phyloP scores from a whole-genome alignment of 2,329 filamentous ascomycete species.

The Epichloe brachyelytri region DNA sequence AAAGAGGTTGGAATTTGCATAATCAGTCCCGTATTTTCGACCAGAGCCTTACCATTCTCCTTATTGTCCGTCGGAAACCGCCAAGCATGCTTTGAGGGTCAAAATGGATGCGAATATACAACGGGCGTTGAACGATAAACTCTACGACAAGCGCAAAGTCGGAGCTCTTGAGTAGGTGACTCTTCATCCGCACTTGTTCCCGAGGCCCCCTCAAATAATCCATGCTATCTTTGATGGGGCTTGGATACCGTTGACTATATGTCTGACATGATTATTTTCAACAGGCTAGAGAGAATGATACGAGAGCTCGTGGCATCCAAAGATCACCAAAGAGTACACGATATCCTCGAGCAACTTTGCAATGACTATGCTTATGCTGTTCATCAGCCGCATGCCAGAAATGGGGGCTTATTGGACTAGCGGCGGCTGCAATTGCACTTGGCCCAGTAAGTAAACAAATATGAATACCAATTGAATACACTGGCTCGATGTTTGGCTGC shows the following conservation, averaged over 20 bases:
- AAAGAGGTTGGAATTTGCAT: neutral
- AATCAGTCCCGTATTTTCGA: neutral
- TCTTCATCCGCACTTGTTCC: neutral
- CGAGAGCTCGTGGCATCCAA: constrained; percentile 66
- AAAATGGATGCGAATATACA: constrained; percentile 81
- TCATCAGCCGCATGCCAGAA: constrained; percentile 89
- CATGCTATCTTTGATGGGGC: neutral
- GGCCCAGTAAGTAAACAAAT: constrained; percentile 55
- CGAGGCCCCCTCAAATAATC: constrained; percentile 1
- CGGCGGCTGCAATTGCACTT: constrained; percentile 88
- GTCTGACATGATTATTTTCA: constrained; percentile 8
- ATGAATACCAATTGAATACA: neutral
- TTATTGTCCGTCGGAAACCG: neutral
- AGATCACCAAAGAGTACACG: constrained; percentile 69
- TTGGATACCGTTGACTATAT: neutral
- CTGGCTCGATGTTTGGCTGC: neutral
- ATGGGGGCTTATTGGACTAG: constrained; percentile 93
- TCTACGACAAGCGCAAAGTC: constrained; percentile 95
- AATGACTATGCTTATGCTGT: constrained; percentile 97
- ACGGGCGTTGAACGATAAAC: constrained; percentile 88
- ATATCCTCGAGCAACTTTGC: constrained; percentile 89
- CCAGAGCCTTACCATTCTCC: neutral
- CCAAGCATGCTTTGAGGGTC: constrained; percentile 2
- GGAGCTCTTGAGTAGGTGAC: constrained; percentile 79
- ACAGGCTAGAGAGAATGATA: constrained; percentile 78